phyloP scores from a whole-genome alignment of 2,329 filamentous ascomycete genomes.

The Exserohilum turcica region DNA sequence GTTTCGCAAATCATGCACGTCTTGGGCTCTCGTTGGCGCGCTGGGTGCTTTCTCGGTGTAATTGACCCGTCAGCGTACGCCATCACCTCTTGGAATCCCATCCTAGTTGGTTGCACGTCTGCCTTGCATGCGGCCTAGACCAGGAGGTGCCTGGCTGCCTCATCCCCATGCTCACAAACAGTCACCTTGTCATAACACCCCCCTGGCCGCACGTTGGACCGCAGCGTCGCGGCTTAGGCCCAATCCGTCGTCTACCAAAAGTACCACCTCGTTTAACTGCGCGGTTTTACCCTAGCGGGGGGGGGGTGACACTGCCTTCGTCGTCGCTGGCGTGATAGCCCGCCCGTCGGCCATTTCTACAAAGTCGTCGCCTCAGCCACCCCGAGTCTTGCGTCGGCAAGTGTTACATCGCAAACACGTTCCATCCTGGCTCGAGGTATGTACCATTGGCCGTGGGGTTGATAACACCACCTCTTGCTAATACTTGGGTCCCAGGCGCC shows the following conservation, averaged over 20 bases:
- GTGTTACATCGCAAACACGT: conserved; percentile 1
- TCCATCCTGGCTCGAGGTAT: not conserved
- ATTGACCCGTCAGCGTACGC: conserved; percentile 12
- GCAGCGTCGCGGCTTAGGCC: not conserved
- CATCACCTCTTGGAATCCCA: conserved; percentile 7
- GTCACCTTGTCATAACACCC: not conserved
- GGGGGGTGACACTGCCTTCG: not conserved
- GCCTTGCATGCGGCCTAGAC: conserved; percentile 2
- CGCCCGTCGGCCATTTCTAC: not conserved
- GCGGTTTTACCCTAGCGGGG: not conserved
- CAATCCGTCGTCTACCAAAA: not conserved
- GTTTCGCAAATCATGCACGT: not conserved
- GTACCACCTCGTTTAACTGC: not conserved
- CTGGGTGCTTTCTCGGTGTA: conserved; percentile 4
- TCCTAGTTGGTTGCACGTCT: not conserved
- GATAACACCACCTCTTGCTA: not conserved
- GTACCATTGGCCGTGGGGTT: not conserved
- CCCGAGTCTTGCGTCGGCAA: not conserved
- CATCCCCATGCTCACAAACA: not conserved
- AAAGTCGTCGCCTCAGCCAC: conserved; percentile 7
- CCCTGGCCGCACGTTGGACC: not conserved
- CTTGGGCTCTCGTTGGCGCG: not conserved
- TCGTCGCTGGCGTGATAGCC: not conserved
- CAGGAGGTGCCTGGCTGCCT: not conserved
- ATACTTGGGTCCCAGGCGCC: conserved; percentile 1